Base-by-base conservation (phyloP, 2,329 filamentous ascomycete species). In the Paracamarosporium sp. region DNA sequence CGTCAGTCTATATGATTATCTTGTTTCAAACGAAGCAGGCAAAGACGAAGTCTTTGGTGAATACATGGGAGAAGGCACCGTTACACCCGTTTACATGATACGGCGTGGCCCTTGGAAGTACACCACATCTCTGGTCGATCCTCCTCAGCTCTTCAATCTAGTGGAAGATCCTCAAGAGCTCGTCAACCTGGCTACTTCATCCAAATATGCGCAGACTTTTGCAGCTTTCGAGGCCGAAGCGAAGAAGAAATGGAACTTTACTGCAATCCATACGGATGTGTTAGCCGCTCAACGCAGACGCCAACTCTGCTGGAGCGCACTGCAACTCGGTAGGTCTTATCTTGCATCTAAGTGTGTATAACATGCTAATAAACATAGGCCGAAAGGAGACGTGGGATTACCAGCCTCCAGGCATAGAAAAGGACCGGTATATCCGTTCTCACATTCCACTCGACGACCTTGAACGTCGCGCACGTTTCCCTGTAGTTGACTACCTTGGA, bases 71-170 rank as follows among this genome's bases (percentile, higher is more conserved):
- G 93, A 97, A 78, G 93, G 93, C 46, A 97, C 93, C 1, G 83
- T 96, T 55, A 88, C 90, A 4, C 93, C 93, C 1, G 86, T 96
- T 55, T 92, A 96, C 83, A 97, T 97, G 93, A 97, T 97, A 72
- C 88, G 91, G 56, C 89, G 92, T 53, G 92, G 92, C 8, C 83
- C 85, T 45, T 97, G 92, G 92, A 97, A 97, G 82, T 97, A 93
- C 76, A 88, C 95, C 63, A 92, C 86, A 62, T 97, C 92, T 69
- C 88, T 93, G 6, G 89, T 88, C 22, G 93, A 97, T 72, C 88
- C 90, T 30, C 88, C 91, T 28, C 92, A 95, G 79, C 85, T 97
- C 12, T 97, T 88, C 82, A 90, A 97, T 77, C 82, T 97, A 6
- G 81, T 83, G 43, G 77, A 81, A 20, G 93, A 97, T 70, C 92